Base-by-base conservation (phyloP, 177 flowering plant species). In the Vitis hybrid region DNA sequence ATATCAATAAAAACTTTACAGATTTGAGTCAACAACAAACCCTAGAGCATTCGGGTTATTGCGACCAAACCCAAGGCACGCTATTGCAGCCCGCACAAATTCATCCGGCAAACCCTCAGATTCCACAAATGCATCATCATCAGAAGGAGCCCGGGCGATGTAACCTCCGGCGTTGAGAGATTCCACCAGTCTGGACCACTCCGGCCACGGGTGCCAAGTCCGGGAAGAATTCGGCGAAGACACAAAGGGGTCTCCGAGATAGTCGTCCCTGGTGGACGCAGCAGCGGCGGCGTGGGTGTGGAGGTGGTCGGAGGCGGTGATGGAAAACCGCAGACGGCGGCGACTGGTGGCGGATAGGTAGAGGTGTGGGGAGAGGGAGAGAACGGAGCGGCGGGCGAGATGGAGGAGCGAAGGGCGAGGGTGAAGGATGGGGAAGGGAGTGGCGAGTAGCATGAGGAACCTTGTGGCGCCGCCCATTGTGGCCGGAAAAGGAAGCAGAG, bases 51-150 rank as follows among this genome's bases (percentile, higher is more conserved):
- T 72, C 7, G 88, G 78, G 20, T 82, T 75, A 49, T 86, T 74
- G 7, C 80, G 79, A 11, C 97, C 88, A 58, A 94, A 88, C 2
- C 81, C 78, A 58, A 94, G 52, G 76, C 88, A 91, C 2, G 87
- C 87, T 35, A 21, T 51, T 2, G 86, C 85, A 8, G 80, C 80
- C 7, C 63, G 69, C 5, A 81, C 68, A 63, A 92, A 86, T 46
- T 87, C 92, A 61, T 76, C 82, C 12, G 86, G 75, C 60, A 86
- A 63, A 15, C 63, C 54, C 35, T 76, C 83, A 21, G 52, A 27
- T 50, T 65, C 68, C 12, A 63, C 73, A 54, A 85, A 81, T 11
- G 72, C 85, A 65, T 78, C 87, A 10, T 69, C 76, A 4, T 48
- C 46, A 21, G 4, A 27, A 20, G 63, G 5, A 30, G 63, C 11